Conservation (phyloP, 139 green algal genomes). For the Diplosphaera chodatii region DNA sequence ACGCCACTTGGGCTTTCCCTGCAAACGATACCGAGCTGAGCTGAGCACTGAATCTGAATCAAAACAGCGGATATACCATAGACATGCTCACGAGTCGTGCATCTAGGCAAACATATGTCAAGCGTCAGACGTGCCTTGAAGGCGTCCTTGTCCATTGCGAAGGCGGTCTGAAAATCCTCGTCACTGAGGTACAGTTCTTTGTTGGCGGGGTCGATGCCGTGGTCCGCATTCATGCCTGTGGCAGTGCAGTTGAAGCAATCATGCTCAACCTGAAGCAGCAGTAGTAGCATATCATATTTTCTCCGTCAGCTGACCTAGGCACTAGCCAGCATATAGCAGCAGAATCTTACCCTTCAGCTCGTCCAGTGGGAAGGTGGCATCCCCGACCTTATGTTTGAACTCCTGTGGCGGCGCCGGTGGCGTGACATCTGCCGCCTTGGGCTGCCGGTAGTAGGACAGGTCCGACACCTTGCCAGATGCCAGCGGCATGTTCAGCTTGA, state of each 20-base stretch:
- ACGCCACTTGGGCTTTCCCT: neutral
- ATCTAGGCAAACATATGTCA: too few relatives aligned
- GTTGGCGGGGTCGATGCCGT: conserved; percentile 31
- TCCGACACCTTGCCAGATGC: neutral
- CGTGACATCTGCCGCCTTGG: neutral
- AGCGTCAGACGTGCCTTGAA: neutral
- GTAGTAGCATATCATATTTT: too few relatives aligned
- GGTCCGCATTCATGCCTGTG: conserved; percentile 30
- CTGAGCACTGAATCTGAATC: too few relatives aligned
- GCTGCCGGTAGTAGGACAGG: neutral
- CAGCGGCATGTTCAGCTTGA: neutral
- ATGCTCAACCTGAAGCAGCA: too few relatives aligned
- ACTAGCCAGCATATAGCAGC: too few relatives aligned
- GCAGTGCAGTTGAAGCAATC: too few relatives aligned
- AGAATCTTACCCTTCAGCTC: conserved; percentile 30
- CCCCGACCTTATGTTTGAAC: conserved; percentile 7
- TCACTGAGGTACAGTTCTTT: conserved; percentile 36
- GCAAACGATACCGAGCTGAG: too few relatives aligned
- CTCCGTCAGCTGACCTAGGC: too few relatives aligned
- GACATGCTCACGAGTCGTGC: too few relatives aligned
- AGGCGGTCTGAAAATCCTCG: conserved; percentile 28
- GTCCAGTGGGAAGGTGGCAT: conserved; percentile 16
- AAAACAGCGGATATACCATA: too few relatives aligned
- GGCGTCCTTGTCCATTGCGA: neutral
- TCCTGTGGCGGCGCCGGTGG: neutral